phyloP scores from a whole-genome alignment of 805 yeast species.

The Debaryomyces castellii region DNA sequence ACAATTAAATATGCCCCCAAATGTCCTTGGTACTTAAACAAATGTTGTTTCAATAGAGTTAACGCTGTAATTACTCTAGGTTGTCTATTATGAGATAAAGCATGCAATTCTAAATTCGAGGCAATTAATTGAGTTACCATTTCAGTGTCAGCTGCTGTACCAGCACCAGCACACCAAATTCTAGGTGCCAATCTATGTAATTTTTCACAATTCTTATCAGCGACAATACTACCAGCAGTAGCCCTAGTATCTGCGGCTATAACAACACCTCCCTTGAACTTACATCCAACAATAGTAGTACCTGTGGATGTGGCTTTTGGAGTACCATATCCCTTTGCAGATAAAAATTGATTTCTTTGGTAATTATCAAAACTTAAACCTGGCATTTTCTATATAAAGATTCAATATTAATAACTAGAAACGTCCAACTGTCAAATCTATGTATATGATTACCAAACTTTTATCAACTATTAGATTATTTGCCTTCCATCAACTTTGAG shows the following conservation, averaged over 20 bases:
- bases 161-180: conserved; percentile 99
- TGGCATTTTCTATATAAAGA: conserved; percentile 51
- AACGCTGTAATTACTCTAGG: conserved; percentile 94
- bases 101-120: conserved; percentile 87
- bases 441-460: background rate
- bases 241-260: conserved; percentile 99
- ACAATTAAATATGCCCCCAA: conserved; percentile 96
- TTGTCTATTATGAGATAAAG: conserved; percentile 76
- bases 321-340: conserved; percentile 67
- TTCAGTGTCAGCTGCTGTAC: conserved; percentile 99
- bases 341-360: conserved; percentile 80
- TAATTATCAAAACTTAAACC: conserved; percentile 92
- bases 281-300: conserved; percentile 98
- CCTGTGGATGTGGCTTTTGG: conserved; percentile 97
- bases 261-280: conserved; percentile 89
- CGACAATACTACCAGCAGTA: conserved; percentile 93
- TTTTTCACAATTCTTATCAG: conserved; percentile 97
- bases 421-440: background rate
- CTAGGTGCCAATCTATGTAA: conserved; percentile 85
- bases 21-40: conserved; percentile 96
- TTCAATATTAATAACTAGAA: background rate
- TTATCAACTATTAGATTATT: background rate
- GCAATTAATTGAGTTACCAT: conserved; percentile 93
- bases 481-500: conserved; percentile 3
- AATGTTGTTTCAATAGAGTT: conserved; percentile 90